These are phyloP conservation scores for Phlyctochytrium planicorne DNA, from an alignment of 192 early-diverging fungal genomes.

Conservation along the genomic window DNA sequence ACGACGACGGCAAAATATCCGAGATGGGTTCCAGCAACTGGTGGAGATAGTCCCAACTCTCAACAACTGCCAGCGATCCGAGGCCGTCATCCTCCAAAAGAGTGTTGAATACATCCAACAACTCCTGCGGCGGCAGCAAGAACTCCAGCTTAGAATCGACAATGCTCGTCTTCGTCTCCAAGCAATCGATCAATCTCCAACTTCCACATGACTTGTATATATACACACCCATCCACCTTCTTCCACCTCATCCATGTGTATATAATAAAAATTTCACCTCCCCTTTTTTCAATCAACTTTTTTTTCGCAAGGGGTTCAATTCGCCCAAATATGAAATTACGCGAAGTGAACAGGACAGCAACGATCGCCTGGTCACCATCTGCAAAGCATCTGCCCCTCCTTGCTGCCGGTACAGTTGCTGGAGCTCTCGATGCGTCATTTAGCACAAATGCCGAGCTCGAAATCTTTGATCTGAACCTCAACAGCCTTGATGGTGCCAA, in stretches of 20 bases:
- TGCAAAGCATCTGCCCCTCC: conserved; percentile 51
- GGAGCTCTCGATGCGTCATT: conserved; percentile 97
- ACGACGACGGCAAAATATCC: conserved; percentile 88
- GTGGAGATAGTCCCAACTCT: conserved; percentile 84
- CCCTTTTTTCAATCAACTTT: no score
- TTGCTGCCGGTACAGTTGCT: conserved; percentile 91
- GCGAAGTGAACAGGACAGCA: conserved; percentile 61
- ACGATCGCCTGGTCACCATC: conserved; percentile 83
- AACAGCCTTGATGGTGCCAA: conserved; percentile 13
- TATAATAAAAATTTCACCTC: no score
- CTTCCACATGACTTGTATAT: no score
- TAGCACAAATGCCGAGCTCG: conserved; percentile 82
- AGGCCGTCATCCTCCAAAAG: conserved; percentile 81
- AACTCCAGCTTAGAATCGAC: conserved; percentile 8
- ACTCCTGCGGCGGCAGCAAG: conserved; percentile 12
- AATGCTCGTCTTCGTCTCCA: neutral
- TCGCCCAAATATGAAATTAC: neutral
- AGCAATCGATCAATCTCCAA: no score
- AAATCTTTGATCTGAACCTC: conserved; percentile 77
- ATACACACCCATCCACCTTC: no score
- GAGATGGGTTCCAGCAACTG: conserved; percentile 85
- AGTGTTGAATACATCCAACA: conserved; percentile 43
- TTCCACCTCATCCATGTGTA: no score
- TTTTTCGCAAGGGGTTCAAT: neutral
- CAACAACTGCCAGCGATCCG: conserved; percentile 75